Evolutionary conservation across 2,329 filamentous ascomycete genomes (phyloP), one percentile per base, ranked within the genome.

Genomic region (Biscogniauxia marginata): DNA sequence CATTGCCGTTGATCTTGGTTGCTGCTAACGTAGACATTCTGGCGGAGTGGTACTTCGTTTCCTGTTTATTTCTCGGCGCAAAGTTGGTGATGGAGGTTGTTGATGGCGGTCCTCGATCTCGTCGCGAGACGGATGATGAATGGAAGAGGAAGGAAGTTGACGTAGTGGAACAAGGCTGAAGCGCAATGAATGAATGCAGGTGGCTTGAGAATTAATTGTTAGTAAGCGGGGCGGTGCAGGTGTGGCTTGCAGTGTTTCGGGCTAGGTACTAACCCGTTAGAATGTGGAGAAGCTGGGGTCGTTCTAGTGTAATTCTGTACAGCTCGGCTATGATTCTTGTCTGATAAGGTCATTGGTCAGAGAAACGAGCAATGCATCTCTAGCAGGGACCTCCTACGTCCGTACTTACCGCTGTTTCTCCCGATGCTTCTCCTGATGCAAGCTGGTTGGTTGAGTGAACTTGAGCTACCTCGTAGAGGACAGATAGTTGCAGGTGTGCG

Each of bases 11-110:
- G 63, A 90, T 76, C 67, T 87, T 88, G 51, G 82, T 75, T 19
- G 87, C 84, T 51, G 84, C 80, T 56, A 84, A 77, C 56, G 88
- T 81, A 60, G 80, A 82, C 65, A 80, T 84, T 65, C 79, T 84
- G n/a, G n/a, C n/a, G n/a, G n/a, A n/a, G n/a, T n/a, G n/a, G n/a
- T n/a, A n/a, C n/a, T n/a, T n/a, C n/a, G n/a, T n/a, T n/a, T n/a
- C n/a, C n/a, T n/a, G n/a, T n/a, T n/a, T n/a, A n/a, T n/a, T n/a
- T n/a, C n/a, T n/a, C n/a, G n/a, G n/a, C n/a, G n/a, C n/a, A n/a
- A n/a, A n/a, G 74, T 87, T 85, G 64, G 22, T 52, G 7, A 50
- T 44, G 24, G 47, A n/a, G 18, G 13, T 16, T 25, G 45, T 51
- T 9, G 48, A 48, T 49, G 46, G 39, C 56, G 25, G 45, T 52